These are phyloP conservation scores for Agaricus blazei DNA, from an alignment of 768 basidiomycete genomes.

Conservation along the genomic window DNA sequence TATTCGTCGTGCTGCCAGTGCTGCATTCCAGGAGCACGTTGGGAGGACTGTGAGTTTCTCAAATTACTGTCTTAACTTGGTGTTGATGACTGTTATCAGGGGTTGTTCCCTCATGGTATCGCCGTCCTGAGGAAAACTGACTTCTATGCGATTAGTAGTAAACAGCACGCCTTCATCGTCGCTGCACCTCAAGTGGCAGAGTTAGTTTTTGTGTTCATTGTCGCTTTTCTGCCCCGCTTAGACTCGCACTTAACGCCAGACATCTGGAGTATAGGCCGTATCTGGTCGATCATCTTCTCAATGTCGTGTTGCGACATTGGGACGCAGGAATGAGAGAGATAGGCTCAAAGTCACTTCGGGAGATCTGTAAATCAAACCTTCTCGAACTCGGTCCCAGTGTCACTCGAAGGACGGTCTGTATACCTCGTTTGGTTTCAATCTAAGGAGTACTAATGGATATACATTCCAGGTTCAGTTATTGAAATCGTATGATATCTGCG, in stretches of 20 bases:
- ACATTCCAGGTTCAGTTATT: constrained; percentile 46
- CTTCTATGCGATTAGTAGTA: constrained; percentile 88
- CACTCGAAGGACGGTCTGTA: constrained; percentile 47
- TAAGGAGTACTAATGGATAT: constrained; percentile 5
- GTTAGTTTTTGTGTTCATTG: constrained; percentile 42
- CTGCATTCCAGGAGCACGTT: constrained; percentile 96
- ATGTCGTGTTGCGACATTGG: constrained; percentile 84
- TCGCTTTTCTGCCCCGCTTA: not conserved
- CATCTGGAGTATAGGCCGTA: constrained; percentile 68
- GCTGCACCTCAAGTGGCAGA: constrained; percentile 85
- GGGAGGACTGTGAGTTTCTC: constrained; percentile 73
- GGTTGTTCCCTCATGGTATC: constrained; percentile 89
- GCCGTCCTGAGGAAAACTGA: constrained; percentile 89
- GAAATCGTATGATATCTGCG: constrained; percentile 57
- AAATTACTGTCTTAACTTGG: not conserved
- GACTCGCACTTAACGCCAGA: constrained; percentile 33
- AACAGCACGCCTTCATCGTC: constrained; percentile 77
- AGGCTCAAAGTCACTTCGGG: constrained; percentile 69
- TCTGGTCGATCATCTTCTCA: constrained; percentile 68
- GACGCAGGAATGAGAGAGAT: constrained; percentile 74
- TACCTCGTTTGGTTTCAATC: constrained; percentile 5
- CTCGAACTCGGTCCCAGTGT: constrained; percentile 44
- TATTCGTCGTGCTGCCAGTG: constrained; percentile 92
- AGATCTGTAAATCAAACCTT: constrained; percentile 62
- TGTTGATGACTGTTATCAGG: constrained; percentile 38